These are phyloP conservation scores for Fusarium brachygibbosum DNA, from an alignment of 2,329 filamentous ascomycete genomes.

Conservation along the genomic window DNA sequence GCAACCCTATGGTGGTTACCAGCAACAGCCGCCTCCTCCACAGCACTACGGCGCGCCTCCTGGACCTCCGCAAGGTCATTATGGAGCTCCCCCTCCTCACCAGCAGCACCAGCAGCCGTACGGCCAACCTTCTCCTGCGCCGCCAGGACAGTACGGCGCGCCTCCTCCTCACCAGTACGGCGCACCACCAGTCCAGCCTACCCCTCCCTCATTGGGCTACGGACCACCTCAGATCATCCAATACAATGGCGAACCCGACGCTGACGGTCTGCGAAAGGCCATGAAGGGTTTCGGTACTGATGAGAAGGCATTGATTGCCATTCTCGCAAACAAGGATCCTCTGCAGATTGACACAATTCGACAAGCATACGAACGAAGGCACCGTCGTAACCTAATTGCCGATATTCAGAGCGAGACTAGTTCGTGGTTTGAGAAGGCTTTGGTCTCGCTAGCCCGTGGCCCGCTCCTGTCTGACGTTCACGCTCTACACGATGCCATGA, in stretches of 20 bases:
- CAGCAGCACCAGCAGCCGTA: constrained; percentile 44
- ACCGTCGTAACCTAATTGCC: constrained; percentile 76
- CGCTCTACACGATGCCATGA: constrained; percentile 77
- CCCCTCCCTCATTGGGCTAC: constrained; percentile 80
- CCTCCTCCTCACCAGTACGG: constrained; percentile 54
- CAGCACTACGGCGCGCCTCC: constrained; percentile 51
- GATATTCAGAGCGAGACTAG: constrained; percentile 85
- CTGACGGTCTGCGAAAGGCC: constrained; percentile 79
- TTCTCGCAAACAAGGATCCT: constrained; percentile 80
- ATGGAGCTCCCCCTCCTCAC: constrained; percentile 58
- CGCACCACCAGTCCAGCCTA: constrained; percentile 64
- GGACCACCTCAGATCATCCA: constrained; percentile 76
- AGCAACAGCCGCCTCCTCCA: constrained; percentile 53
- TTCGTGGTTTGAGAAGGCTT: constrained; percentile 78
- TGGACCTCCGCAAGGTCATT: constrained; percentile 53
- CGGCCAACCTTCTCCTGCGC: constrained; percentile 47
- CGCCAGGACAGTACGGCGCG: constrained; percentile 51
- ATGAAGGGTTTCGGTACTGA: constrained; percentile 97
- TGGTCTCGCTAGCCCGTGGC: constrained; percentile 82
- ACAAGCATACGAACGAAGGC: constrained; percentile 72
- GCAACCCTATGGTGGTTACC: constrained; percentile 51
- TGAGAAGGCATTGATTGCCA: constrained; percentile 79
- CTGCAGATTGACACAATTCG: constrained; percentile 80
- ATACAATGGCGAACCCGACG: constrained; percentile 77
- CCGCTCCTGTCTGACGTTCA: constrained; percentile 83